Evolutionary conservation across 2,329 filamentous ascomycete genomes (phyloP), one percentile per base, ranked within the genome.

Genomic region (Scedosporium dehoogii): DNA sequence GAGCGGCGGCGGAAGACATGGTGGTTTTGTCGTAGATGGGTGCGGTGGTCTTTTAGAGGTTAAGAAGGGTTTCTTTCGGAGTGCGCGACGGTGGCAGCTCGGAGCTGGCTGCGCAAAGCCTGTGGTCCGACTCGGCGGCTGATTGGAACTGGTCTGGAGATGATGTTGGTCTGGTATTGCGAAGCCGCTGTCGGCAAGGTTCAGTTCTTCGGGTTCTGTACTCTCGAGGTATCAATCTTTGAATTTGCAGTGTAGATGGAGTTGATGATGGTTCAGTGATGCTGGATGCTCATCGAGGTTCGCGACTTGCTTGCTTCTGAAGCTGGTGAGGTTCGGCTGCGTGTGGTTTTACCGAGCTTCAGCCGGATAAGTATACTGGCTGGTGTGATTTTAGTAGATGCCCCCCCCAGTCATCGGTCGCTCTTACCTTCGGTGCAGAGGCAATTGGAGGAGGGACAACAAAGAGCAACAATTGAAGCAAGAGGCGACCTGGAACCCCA

Each of bases 1-100:
- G 51, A 48, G 66, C 51, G 18, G 51, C 18, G 51, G 60, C 29
- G 53, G 55, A 64, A 9, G 66, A 60, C 25, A 63, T 59, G 21
- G 59, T 62, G 27, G 56, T 48, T 46, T 41, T 44, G 61, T 55
- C n/a, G 56, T 59, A 3, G 21, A 21, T 12, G n/a, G 3, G n/a
- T n/a, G n/a, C 27, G 2, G 51, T 6, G 6, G 6, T 1, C 4
- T 48, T 18, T 55, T 23, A 6, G 51, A 55, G 23, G 51, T 7
- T 2, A 55, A 25, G 4, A 16, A 16, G 51, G 3, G 4, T 48
- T 21, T 6, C 44, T 21, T 7, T n/a, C 9, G 44, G 21, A 48
- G 33, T 38, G 33, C 10, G 44, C 23, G 51, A 5, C 12, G 23
- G 51, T 25, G 12, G 51, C 18, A 29, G 51, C 51, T 14, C 21